These are phyloP conservation scores for Bolboschoenus planiculmis DNA, from an alignment of 176 grass and related monocot genomes.

Conservation along the genomic window DNA sequence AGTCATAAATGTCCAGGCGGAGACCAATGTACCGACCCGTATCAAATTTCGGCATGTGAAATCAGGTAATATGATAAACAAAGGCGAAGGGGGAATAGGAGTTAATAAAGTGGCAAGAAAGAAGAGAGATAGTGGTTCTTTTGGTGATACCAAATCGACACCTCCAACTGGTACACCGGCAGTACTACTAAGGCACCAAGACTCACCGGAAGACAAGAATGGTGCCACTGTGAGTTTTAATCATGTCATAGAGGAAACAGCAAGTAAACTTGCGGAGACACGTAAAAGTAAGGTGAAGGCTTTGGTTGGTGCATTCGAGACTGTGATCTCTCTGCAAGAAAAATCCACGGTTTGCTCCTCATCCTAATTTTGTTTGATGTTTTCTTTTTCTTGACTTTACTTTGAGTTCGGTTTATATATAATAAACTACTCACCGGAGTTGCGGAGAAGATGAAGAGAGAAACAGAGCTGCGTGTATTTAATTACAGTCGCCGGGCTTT, in stretches of 20 bases:
- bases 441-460: background rate
- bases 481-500: background rate
- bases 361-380: background rate
- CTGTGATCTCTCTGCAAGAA: constrained; percentile 44
- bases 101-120: background rate
- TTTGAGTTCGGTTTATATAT: background rate
- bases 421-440: background rate
- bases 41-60: constrained; percentile 15
- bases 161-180: constrained; percentile 1
- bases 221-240: constrained; percentile 19
- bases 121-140: background rate
- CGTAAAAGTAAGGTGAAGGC: constrained; percentile 46
- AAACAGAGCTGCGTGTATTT: background rate
- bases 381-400: background rate
- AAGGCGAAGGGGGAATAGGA: background rate
- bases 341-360: background rate
- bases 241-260: constrained; percentile 46
- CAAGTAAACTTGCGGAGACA: constrained; percentile 38
- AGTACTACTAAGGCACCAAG: constrained; percentile 29
- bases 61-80: background rate
- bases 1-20: constrained; percentile 19
- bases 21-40: constrained; percentile 3
- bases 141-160: background rate
- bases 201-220: constrained; percentile 21
- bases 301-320: constrained; percentile 42